Percentiles rank a stretch among this genome's conserved stretches.
These are phyloP conservation scores for Debaryomycetaceae sp. DNA, from an alignment of 1,139 yeast genomes.

Conservation along the genomic window DNA sequence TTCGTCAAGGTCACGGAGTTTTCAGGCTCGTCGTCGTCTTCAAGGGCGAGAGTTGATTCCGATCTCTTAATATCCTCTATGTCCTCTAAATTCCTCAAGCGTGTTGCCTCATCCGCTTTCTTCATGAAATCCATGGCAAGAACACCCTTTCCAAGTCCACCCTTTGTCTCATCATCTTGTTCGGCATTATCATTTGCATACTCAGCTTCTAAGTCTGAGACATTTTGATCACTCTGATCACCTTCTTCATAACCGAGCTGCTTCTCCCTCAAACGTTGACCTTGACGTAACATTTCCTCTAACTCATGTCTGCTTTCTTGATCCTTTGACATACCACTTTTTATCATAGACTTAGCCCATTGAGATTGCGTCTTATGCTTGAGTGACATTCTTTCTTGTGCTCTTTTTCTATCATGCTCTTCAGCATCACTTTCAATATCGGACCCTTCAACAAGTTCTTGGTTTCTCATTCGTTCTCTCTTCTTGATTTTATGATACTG, in stretches of 20 bases:
- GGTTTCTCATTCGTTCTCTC: slow-evolving; percentile 72
- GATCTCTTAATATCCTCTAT: slow-evolving; percentile 48
- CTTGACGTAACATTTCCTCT: slow-evolving; percentile 90
- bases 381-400: slow-evolving; percentile 87
- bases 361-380: slow-evolving; percentile 83
- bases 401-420: slow-evolving; percentile 70
- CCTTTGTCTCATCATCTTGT: slow-evolving; percentile 28
- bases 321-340: slow-evolving; percentile 87
- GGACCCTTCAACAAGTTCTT: slow-evolving; percentile 64
- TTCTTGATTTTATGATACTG: slow-evolving; percentile 82
- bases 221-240: slow-evolving; percentile 46
- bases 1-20: slow-evolving; percentile 45
- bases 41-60: slow-evolving; percentile 42
- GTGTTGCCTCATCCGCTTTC: slow-evolving; percentile 71
- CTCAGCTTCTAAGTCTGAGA: slow-evolving; percentile 51
- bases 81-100: slow-evolving; percentile 51
- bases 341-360: slow-evolving; percentile 92
- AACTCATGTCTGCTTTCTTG: slow-evolving; percentile 78
- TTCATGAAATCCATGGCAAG: slow-evolving; percentile 93
- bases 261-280: slow-evolving; percentile 71
- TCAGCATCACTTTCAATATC: slow-evolving; percentile 53
- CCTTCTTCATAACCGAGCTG: slow-evolving; percentile 67
- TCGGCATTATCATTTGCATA: slow-evolving; percentile 36
- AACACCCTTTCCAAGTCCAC: slow-evolving; percentile 75
- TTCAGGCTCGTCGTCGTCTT: slow-evolving; percentile 27